Evolutionary conservation across 768 basidiomycete genomes (phyloP).

Genomic region (Suillus variegatus): DNA sequence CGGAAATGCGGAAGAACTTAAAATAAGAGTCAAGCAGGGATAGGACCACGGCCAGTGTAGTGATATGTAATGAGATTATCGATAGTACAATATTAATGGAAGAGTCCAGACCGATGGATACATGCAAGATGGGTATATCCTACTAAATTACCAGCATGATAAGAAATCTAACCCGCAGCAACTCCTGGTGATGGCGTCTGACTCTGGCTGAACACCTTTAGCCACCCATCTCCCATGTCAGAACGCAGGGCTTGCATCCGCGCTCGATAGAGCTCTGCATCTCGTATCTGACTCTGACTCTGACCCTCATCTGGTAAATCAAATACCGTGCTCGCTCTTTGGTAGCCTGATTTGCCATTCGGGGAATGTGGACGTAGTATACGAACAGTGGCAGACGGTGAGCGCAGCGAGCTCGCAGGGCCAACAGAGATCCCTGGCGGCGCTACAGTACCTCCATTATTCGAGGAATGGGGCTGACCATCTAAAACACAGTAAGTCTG

Average conservation of each 20-base stretch:
- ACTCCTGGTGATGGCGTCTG: slow-evolving; percentile 25
- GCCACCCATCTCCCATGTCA: slow-evolving; percentile 90
- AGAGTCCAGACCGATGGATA: background rate
- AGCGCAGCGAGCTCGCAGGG: slow-evolving; percentile 6
- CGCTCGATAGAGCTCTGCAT: slow-evolving; percentile 73
- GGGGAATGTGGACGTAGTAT: slow-evolving; percentile 18
- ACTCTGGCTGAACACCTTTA: slow-evolving; percentile 81
- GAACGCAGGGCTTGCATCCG: slow-evolving; percentile 79
- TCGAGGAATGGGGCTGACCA: background rate
- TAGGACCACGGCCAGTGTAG: background rate
- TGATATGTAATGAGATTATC: background rate
- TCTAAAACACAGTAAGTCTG: slow-evolving; percentile 39
- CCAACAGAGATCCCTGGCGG: background rate
- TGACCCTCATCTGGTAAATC: slow-evolving; percentile 34
- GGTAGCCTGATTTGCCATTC: slow-evolving; percentile 13
- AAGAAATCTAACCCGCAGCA: slow-evolving; percentile 13
- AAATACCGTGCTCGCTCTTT: slow-evolving; percentile 44
- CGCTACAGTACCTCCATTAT: background rate
- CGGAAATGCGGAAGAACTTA: background rate
- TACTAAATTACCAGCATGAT: slow-evolving; percentile 2
- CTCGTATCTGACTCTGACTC: slow-evolving; percentile 37
- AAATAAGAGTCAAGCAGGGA: background rate
- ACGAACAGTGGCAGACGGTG: slow-evolving; percentile 21
- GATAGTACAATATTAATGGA: background rate
- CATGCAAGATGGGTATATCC: slow-evolving; percentile 4